Percentiles rank a stretch among this genome's conserved stretches.
Conservation (phyloP, 371 early-diverging fungal genomes). For the Mucor irregularis region DNA sequence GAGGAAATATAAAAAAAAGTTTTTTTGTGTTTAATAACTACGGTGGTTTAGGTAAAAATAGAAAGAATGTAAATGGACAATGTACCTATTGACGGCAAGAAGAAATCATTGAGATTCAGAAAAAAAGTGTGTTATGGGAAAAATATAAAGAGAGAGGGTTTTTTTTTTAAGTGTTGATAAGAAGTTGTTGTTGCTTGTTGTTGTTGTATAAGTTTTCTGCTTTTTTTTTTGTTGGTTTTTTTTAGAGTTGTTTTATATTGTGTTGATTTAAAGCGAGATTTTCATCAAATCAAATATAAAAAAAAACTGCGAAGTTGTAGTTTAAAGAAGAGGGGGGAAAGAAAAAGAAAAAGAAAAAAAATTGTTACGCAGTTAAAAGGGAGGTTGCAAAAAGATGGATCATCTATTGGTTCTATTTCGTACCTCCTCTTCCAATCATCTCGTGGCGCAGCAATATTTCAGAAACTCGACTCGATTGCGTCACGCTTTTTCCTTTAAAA, state of each 20-base stretch:
- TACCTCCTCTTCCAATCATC: slow-evolving; percentile 1
- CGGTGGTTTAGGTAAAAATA: background rate
- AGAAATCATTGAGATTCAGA: slow-evolving; percentile 2
- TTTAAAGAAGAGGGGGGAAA: too few relatives aligned
- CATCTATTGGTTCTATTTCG: slow-evolving; percentile 14
- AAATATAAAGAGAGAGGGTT: background rate
- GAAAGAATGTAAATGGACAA: background rate
- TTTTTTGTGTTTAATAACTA: background rate
- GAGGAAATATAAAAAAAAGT: background rate
- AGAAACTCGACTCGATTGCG: too few relatives aligned
- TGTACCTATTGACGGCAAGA: slow-evolving; percentile 3
- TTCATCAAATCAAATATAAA: background rate
- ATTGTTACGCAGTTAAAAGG: slow-evolving; percentile 24
- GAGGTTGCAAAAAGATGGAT: slow-evolving; percentile 1
- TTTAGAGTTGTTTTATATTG: background rate
- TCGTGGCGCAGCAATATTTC: slow-evolving; percentile 31
- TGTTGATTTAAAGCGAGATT: background rate
- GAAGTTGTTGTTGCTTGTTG: background rate
- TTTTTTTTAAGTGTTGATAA: background rate
- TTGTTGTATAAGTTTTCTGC: background rate
- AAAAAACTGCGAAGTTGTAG: background rate
- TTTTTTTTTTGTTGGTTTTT: background rate
- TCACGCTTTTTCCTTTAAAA: too few relatives aligned
- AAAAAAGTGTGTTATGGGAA: background rate
- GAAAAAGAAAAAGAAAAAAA: slow-evolving; percentile 3